Evolutionary conservation across 164 flowering plant species (phyloP), one percentile per base, ranked within the genome.

Genomic region (Tinospora cordifolia): DNA sequence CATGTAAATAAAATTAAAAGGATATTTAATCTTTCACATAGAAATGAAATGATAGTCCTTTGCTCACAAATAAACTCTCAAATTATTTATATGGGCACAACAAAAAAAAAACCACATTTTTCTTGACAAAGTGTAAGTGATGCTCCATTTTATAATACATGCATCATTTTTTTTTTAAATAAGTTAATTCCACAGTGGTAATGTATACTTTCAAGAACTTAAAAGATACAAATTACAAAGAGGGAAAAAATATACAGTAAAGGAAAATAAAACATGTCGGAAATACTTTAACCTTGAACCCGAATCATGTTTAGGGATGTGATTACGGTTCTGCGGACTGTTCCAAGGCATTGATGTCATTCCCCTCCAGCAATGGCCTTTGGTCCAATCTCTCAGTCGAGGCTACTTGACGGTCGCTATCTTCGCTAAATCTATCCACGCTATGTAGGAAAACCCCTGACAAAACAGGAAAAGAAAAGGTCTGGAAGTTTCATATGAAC

Each of bases 371-470:
- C 76, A 85, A 80, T 27, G 90, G 88, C 58, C 77, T 77, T 30
- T 70, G 74, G 76, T 76, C 83, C 30, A 82, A 74, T 63, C 74
- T 75, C 17, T 83, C 84, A 3, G 63, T 57, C 17, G 63, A 39
- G 19, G 57, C 24, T 24, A 21, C 69, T 44, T 69, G 66, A 64
- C 78, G 68, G 65, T 79, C 83, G 38, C 69, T 79, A 0, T 87
- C 86, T 81, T 88, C 91, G 41, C 86, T 69, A 71, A 75, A 87
- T 74, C 81, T 82, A 81, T 90, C 96, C 57, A 84, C 91, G 36
- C 88, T 78, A 19, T 71, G 82, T 44, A 88, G 74, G 67, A 90
- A 90, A 44, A 88, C 74, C 49, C 96, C 96, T 90, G 84, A 75
- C 65, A 73, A 71, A 67, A 9, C 19, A 15, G 34, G 17, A 65